Evolutionary conservation across 306 rosid genomes (phyloP), one percentile per base, ranked within the genome.

Genomic region (Echinosophora koreensis): DNA sequence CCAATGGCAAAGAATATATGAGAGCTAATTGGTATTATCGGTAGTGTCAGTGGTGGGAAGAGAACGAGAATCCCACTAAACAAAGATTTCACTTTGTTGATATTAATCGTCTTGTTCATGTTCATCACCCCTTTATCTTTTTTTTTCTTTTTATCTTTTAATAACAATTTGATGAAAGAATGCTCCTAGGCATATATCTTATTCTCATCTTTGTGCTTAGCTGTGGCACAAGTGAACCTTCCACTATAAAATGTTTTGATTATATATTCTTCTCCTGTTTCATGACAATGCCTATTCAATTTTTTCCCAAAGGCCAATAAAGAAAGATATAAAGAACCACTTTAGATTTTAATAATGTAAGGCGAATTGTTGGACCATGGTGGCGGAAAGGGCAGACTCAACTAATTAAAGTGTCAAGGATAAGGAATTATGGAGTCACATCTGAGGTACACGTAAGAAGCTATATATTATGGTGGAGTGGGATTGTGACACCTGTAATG

Each of bases 51-150:
- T 79, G 88, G 89, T 89, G 89, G 92, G 86, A 84, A 52, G 55
- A 66, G 92, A 88, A 89, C 78, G 74, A 85, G 89, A 89, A 88
- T 85, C 90, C 94, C 97, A 89, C 94, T 92, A 74, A 77, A 39
- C 60, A 60, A 37, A 67, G 75, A 60, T 69, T 78, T 76, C 49
- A 38, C 81, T 73, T 77, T 72, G 59, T 61, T 82, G 66, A 84
- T 78, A 55, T 73, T 75, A 76, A 79, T 87, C 42, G 5, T 22
- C 3, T 57, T 66, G 46, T 59, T 67, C 47, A 57, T 66, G 46
- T 59, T 67, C 47, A 41, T 76, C 69, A 44, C 47, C 55, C 66
- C 55, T 86, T 34, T 42, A 69, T 60, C 70, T 42, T 69, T 49
- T 61, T 71, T 22, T 41, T 39, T 63, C n/a, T 72, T 2, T 30